Percentiles rank a stretch among this genome's conserved stretches.
Evolutionary conservation across 495 filamentous ascomycete species (phyloP).

Genomic region (Penicilliopsis zonata): DNA sequence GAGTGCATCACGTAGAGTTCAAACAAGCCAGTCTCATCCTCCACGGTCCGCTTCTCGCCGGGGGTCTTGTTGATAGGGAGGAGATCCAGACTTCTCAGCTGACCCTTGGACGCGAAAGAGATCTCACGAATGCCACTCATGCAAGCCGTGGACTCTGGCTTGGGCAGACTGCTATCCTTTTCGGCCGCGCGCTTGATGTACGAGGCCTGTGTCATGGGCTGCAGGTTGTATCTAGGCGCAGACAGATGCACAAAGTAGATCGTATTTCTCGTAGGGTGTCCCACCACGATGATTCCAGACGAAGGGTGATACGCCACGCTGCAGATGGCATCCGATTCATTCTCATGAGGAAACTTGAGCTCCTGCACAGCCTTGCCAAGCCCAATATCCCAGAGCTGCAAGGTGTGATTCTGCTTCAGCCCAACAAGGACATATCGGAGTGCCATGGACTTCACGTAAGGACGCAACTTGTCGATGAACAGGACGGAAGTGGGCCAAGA

Average conservation of each 20-base stretch:
- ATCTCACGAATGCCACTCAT: conserved; percentile 92
- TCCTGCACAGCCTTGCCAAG: conserved; percentile 92
- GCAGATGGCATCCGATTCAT: conserved; percentile 93
- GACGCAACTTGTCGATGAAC: conserved; percentile 87
- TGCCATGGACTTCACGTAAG: conserved; percentile 75
- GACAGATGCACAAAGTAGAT: conserved; percentile 95
- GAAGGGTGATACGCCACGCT: conserved; percentile 86
- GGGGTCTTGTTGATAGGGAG: conserved; percentile 44
- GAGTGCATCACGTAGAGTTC: conserved; percentile 97
- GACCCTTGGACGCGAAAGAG: conserved; percentile 77
- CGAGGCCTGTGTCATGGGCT: conserved; percentile 68
- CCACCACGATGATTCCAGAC: conserved; percentile 85
- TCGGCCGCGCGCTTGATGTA: conserved; percentile 65
- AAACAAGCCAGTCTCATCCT: conserved; percentile 56
- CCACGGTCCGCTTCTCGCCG: conserved; percentile 30
- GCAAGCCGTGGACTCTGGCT: conserved; percentile 86
- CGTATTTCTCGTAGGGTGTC: conserved; percentile 92
- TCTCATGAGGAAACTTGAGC: conserved; percentile 89
- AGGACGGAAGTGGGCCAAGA: conserved; percentile 92
- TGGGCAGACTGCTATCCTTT: conserved; percentile 62
- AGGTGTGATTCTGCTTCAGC: conserved; percentile 97
- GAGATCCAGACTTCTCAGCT: conserved; percentile 82
- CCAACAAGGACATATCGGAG: conserved; percentile 91
- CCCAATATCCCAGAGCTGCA: conserved; percentile 97
- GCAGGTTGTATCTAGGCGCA: conserved; percentile 77